Percentiles rank a stretch among this genome's conserved stretches.
Evolutionary conservation across 2,329 filamentous ascomycete genomes (phyloP).

Genomic region (Penicillium freii): DNA sequence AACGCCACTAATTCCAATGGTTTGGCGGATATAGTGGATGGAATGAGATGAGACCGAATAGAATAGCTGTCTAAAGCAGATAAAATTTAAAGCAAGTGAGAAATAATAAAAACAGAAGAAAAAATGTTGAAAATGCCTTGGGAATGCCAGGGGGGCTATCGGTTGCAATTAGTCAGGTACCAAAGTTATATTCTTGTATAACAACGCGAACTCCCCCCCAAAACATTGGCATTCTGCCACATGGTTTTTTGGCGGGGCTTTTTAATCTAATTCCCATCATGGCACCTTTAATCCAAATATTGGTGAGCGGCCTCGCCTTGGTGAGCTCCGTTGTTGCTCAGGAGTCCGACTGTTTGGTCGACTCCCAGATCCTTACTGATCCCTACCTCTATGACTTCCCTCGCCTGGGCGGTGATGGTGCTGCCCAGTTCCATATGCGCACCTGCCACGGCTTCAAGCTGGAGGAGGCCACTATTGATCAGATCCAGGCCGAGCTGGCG

Average conservation of each 20-base stretch:
- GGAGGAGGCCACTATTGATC: constrained; percentile 68
- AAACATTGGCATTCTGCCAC: constrained; percentile 15
- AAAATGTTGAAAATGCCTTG: background rate
- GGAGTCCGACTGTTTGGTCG: constrained; percentile 27
- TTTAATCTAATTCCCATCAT: constrained; percentile 10
- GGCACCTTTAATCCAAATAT: constrained; percentile 18
- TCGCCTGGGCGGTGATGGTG: constrained; percentile 32
- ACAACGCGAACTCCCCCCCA: constrained; percentile 6
- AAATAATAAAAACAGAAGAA: background rate
- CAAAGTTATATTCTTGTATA: background rate
- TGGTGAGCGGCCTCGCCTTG: constrained; percentile 25
- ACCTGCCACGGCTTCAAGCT: constrained; percentile 59
- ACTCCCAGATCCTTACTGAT: constrained; percentile 35
- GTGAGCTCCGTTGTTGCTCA: constrained; percentile 19
- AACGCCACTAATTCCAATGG: background rate
- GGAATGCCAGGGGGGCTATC: background rate
- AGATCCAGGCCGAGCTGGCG: constrained; percentile 60
- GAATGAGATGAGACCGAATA: no score
- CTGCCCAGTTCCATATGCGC: constrained; percentile 60
- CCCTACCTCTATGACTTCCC: constrained; percentile 41
- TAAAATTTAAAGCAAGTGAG: background rate
- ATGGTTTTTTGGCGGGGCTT: constrained; percentile 19
- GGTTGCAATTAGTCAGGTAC: background rate
- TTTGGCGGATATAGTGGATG: background rate
- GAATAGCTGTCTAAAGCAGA: background rate